Conservation (phyloP, 108 stramenopile species). For the Skeletonema marinoi region DNA sequence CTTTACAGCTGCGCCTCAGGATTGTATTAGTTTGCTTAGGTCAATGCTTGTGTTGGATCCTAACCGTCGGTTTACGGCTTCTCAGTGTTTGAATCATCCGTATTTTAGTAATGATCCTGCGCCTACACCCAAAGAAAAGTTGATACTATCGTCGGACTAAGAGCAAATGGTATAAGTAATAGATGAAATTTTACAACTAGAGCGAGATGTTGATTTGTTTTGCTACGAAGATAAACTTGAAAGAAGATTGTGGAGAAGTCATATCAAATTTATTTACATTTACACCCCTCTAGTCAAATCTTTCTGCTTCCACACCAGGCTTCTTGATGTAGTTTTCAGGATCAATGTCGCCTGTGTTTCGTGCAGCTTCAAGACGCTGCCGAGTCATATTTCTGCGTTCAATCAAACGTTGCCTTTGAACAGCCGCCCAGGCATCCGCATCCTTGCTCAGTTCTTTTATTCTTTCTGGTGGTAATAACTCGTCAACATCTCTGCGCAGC, state of each 20-base stretch:
- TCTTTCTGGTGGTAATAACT: constrained; percentile 83
- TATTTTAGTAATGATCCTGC: constrained; percentile 89
- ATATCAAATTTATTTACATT: not conserved
- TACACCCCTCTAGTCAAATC: constrained; percentile 27
- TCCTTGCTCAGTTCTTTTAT: constrained; percentile 73
- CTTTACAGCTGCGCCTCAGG: constrained; percentile 85
- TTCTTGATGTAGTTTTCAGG: constrained; percentile 36
- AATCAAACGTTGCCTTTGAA: constrained; percentile 62
- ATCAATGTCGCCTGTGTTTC: constrained; percentile 35
- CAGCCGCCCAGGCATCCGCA: constrained; percentile 88
- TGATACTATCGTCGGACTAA: constrained; percentile 53
- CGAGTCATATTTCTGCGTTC: constrained; percentile 64
- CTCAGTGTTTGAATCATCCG: constrained; percentile 82
- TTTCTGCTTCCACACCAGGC: constrained; percentile 35
- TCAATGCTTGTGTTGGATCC: constrained; percentile 87
- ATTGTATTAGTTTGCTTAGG: constrained; percentile 80
- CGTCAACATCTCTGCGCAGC: constrained; percentile 74
- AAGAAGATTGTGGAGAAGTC: too few relatives aligned
- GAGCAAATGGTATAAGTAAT: not conserved
- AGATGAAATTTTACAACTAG: not conserved
- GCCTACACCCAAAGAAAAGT: constrained; percentile 84
- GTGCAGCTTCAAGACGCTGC: constrained; percentile 61
- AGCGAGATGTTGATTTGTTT: too few relatives aligned
- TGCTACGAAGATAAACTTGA: too few relatives aligned
- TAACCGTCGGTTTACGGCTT: constrained; percentile 83